Evolutionary conservation across 2,329 filamentous ascomycete genomes (phyloP), one percentile per base, ranked within the genome.

Genomic region (Cordyceps sp.): DNA sequence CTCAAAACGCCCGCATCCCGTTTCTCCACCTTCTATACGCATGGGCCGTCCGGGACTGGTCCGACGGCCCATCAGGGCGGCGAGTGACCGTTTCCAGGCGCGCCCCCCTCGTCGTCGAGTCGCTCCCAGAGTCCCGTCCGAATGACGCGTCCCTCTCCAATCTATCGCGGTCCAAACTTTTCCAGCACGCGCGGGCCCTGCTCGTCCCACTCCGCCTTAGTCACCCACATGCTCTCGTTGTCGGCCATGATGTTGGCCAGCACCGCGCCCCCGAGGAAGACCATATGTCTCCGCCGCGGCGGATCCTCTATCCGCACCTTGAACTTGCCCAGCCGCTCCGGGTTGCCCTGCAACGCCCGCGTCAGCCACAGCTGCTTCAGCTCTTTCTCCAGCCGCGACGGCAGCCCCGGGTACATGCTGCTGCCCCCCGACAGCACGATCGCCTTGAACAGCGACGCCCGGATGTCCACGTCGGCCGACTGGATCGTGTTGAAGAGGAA

Each of bases 401-500:
- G 90, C 42, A 98, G 67, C 37, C 90, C 90, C 0, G 90, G 90
- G 57, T 98, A 98, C 90, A 98, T 98, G 74, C 83, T 93, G 66
- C 82, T 92, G 44, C 90, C 90, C 42, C 90, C 90, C 26, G 85
- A 94, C 33, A 98, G 69, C 37, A 98, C 90, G 47, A 98, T 88
- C 10, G 90, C 90, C 66, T 93, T 94, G 72, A 90, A 98, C 37
- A 98, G 66, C 39, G 84, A 92, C 32, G 80, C 78, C 41, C 90
- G 78, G 28, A 98, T 85, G 52, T 98, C 90, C 33, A 98, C 85
- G 45, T 96, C 90, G 38, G 90, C 86, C 7, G 81, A 65, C 59
- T 96, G 90, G 50, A 98, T 98, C 15, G 88, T 98, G 64, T 98
- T 94, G 73, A 98, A 98, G 25, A 98, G 67, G 57, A 96, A 86